Percentiles rank a stretch among this genome's conserved stretches.
Conservation (phyloP, 345 rosid genomes). For the Melaleuca quinquenervia region DNA sequence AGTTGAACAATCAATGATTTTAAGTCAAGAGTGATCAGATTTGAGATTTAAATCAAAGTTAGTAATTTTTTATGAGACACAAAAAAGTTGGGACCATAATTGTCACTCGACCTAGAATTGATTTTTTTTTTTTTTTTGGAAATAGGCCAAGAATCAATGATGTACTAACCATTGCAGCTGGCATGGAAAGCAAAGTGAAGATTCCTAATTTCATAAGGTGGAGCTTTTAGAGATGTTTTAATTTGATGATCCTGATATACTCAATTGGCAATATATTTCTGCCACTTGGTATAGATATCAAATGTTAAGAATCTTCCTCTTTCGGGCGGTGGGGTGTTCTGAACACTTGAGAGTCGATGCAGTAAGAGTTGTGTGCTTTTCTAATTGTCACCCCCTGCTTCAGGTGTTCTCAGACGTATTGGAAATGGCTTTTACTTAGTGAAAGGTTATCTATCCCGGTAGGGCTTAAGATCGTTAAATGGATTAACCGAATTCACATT, state of each 20-base stretch:
- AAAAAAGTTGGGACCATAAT: no score
- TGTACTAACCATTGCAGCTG: neutral
- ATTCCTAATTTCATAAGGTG: neutral
- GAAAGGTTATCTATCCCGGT: neutral
- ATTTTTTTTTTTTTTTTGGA: no score
- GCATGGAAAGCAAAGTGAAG: neutral
- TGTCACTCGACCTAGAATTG: no score
- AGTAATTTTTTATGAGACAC: no score
- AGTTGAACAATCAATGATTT: no score
- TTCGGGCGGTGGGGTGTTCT: neutral
- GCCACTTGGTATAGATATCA: neutral
- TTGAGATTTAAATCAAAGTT: no score
- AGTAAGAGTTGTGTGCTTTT: neutral
- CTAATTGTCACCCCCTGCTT: neutral
- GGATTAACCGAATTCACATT: neutral
- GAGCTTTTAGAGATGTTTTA: neutral
- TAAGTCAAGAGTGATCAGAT: no score
- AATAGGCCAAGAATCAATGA: neutral
- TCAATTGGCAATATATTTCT: neutral
- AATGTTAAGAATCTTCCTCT: neutral
- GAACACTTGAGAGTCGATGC: neutral
- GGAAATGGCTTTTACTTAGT: neutral
- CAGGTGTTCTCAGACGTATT: neutral
- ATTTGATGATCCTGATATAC: neutral
- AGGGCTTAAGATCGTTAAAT: neutral